phyloP scores from a whole-genome alignment of 306 rosid genomes.

The Cucurbita pepo region DNA sequence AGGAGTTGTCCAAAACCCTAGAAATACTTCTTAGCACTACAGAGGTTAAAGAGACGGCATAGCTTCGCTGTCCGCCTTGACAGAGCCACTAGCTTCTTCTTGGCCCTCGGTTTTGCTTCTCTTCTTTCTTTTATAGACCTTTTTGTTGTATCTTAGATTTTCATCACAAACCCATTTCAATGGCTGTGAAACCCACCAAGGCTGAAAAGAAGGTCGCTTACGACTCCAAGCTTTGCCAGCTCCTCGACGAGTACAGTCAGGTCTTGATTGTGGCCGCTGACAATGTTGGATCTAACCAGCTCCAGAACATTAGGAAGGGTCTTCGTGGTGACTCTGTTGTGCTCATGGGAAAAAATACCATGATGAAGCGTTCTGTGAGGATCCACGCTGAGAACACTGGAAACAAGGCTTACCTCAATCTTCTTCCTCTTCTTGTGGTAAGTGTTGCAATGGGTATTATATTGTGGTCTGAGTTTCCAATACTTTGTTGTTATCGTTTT shows the following conservation, averaged over 20 bases:
- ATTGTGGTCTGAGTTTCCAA: no score
- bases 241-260: constrained; percentile 56
- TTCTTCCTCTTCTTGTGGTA: constrained; percentile 72
- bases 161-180: constrained; percentile 4
- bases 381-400: constrained; percentile 65
- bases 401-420: constrained; percentile 42
- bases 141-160: background rate
- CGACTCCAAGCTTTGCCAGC: constrained; percentile 59
- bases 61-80: constrained; percentile 63
- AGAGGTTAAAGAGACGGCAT: constrained; percentile 65
- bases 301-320: constrained; percentile 65
- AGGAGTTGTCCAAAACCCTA: constrained; percentile 13
- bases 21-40: background rate
- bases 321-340: constrained; percentile 75
- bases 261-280: constrained; percentile 72
- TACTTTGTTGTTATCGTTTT: background rate
- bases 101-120: constrained; percentile 55
- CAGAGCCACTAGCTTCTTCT: constrained; percentile 29
- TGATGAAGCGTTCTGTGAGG: constrained; percentile 79
- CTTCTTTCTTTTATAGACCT: background rate
- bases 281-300: constrained; percentile 81
- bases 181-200: constrained; percentile 49
- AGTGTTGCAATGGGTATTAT: background rate
- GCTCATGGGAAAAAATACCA: constrained; percentile 95
- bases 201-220: constrained; percentile 68